Base-by-base conservation (phyloP, 345 rosid species). In the Gossypium rotundifolium region DNA sequence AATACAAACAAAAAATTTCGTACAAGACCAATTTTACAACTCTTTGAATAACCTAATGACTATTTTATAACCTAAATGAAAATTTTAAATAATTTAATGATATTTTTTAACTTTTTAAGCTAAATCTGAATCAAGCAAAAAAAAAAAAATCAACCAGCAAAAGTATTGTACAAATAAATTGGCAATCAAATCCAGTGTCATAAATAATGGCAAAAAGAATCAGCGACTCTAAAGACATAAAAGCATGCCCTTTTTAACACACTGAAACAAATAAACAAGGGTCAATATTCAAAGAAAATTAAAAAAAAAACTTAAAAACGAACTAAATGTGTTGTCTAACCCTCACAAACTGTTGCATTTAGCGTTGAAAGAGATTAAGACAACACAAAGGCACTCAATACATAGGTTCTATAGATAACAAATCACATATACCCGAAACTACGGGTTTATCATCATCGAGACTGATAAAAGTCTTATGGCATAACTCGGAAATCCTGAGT, bases 281-380 rank as follows among this genome's bases (percentile, higher is more conserved):
- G 82, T 75, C 79, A 72, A 74, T 58, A 55, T 72, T 44, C n/a
- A 11, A 71, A 71, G 73, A 52, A 61, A 59, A 53, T 74, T 33
- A 46, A 76, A 72, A 77, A 20, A 71, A 74, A 52, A 61, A 52
- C 40, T 71, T 67, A 51, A 75, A 74, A 77, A 27, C 16, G 54
- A 78, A 57, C 78, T 70, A 77, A 73, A 73, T 65, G 64, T 63
- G 81, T 71, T 14, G 22, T 59, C 85, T 80, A 85, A 66, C 66
- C 79, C 77, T 77, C 65, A 60, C 85, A 83, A 70, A 79, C 78
- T 76, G 87, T 80, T 83, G 77, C 83, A 78, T 74, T 73, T 81
- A 81, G 81, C 79, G 40, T 83, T 80, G 88, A 78, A 33, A 81
- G 88, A 79, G 78, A 74, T 33, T 0, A 73, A 74, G 76, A 72